A percentile compares a stretch with the other conserved stretches of the same genome.
Evolutionary conservation across 306 rosid species (phyloP).

Genomic region (Gillenia trifoliata): DNA sequence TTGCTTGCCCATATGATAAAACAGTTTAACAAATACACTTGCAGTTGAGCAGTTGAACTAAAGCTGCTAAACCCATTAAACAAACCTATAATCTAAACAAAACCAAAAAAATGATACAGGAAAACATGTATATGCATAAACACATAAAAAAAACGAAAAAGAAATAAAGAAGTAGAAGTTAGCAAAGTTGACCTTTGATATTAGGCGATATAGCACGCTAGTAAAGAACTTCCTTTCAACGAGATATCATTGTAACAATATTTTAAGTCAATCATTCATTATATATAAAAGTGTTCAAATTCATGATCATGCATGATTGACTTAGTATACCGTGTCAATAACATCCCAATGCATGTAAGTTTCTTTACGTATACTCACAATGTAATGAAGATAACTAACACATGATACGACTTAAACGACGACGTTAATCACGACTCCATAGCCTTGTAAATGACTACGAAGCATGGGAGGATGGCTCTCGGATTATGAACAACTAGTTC

Average conservation of each 20-base stretch:
- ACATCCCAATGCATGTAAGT: too few relatives aligned
- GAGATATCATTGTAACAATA: too few relatives aligned
- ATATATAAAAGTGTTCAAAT: too few relatives aligned
- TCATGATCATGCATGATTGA: too few relatives aligned
- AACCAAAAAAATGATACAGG: neutral
- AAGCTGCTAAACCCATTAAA: neutral
- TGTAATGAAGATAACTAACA: neutral
- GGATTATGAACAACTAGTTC: constrained; percentile 74
- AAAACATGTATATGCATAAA: neutral
- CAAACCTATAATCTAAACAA: neutral
- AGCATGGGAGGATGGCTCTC: constrained; percentile 88
- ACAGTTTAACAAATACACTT: constrained; percentile 5
- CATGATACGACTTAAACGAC: neutral
- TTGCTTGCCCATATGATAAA: neutral
- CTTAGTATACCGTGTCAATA: too few relatives aligned
- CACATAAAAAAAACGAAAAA: neutral
- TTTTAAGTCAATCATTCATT: too few relatives aligned
- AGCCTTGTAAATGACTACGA: constrained; percentile 78
- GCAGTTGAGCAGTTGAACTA: constrained; percentile 15
- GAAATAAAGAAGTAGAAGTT: neutral
- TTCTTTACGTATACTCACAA: neutral
- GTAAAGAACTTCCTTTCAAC: neutral
- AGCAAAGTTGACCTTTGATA: neutral
- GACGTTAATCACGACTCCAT: constrained; percentile 20
- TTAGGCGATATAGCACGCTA: neutral